These are phyloP conservation scores for Luzula sylvatica DNA, from an alignment of 176 grass and related monocot genomes.

Conservation along the genomic window DNA sequence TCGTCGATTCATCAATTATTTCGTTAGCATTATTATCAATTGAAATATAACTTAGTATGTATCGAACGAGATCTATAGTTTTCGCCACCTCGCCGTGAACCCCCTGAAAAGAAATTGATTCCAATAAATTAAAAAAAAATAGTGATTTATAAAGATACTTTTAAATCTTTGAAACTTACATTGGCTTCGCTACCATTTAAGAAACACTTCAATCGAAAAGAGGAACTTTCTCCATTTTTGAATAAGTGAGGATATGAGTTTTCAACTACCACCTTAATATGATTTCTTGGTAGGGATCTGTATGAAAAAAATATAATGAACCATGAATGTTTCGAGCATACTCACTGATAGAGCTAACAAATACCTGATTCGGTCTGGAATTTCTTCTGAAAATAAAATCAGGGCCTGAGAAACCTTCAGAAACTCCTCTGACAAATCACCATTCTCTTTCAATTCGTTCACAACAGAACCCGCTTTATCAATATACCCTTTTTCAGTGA, in stretches of 20 bases:
- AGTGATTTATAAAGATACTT: background rate
- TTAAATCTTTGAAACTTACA: constrained; percentile 29
- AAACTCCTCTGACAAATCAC: constrained; percentile 34
- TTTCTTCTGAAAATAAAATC: constrained; percentile 63
- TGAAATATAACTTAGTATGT: constrained; percentile 64
- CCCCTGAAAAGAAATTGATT: constrained; percentile 23
- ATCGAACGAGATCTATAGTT: constrained; percentile 75
- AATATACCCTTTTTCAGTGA: constrained; percentile 34
- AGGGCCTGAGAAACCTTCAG: constrained; percentile 30
- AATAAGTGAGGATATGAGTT: constrained; percentile 55
- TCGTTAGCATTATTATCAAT: constrained; percentile 32
- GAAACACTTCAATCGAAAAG: constrained; percentile 40
- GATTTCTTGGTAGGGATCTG: constrained; percentile 60
- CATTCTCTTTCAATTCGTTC: constrained; percentile 14
- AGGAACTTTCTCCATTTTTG: constrained; percentile 55
- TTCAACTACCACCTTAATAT: constrained; percentile 54
- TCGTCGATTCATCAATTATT: constrained; percentile 48
- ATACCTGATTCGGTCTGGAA: constrained; percentile 66
- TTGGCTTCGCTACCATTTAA: constrained; percentile 23
- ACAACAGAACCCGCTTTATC: background rate
- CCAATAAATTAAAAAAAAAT: background rate
- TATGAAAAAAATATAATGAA: background rate
- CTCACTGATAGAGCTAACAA: background rate
- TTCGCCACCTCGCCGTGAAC: constrained; percentile 37
- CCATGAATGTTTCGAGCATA: background rate